phyloP scores from a whole-genome alignment of 805 yeast species.

The Schizosaccharomyces octosporus region DNA sequence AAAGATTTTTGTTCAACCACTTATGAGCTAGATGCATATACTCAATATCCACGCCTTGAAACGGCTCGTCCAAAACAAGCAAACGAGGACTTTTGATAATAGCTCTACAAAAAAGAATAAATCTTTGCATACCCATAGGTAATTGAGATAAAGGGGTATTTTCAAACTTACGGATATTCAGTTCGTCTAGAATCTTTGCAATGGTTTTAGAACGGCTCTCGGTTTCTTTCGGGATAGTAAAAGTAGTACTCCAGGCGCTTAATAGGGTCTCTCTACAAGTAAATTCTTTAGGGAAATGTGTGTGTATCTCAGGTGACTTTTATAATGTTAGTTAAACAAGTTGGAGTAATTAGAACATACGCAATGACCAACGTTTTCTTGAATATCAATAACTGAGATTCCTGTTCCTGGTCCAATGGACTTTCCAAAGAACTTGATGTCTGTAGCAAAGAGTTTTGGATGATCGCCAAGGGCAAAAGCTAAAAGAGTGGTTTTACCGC shows the following conservation, averaged over 20 bases:
- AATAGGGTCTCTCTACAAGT: not conserved
- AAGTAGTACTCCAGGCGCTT: conserved; percentile 1
- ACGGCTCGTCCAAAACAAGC: conserved; percentile 2
- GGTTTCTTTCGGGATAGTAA: not conserved
- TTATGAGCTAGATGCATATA: not conserved
- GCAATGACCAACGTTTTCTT: not conserved
- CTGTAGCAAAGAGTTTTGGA: not conserved
- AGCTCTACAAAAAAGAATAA: not conserved
- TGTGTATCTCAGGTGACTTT: not conserved
- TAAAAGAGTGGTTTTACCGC: conserved; percentile 2
- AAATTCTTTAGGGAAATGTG: not conserved
- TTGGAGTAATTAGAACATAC: not conserved
- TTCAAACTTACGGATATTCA: not conserved
- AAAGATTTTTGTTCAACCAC: not conserved
- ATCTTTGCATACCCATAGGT: not conserved
- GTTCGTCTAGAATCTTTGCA: not conserved
- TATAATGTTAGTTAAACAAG: not conserved
- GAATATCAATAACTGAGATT: not conserved
- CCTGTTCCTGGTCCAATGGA: not conserved
- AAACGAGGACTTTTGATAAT: not conserved
- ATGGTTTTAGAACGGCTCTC: not conserved
- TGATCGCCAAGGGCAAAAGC: conserved; percentile 2
- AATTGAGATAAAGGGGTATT: not conserved
- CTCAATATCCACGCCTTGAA: conserved; percentile 2
- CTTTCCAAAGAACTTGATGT: conserved; percentile 1